Conservation (phyloP, 2,329 filamentous ascomycete species). For the Ophiostoma ulmi region DNA sequence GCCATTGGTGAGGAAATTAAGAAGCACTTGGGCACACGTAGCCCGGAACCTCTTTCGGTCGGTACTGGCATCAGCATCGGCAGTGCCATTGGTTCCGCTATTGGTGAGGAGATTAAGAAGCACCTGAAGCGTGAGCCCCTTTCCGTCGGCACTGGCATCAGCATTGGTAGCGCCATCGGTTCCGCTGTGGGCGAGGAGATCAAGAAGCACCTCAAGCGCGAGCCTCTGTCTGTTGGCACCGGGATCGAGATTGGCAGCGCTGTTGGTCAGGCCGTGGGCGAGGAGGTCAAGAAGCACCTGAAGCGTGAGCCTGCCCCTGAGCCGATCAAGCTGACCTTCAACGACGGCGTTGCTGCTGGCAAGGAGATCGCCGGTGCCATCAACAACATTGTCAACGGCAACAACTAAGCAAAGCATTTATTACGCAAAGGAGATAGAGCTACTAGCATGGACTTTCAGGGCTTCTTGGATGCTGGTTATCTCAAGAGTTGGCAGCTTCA, state of each 20-base stretch:
- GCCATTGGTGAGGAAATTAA: not conserved
- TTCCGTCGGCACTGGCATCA: not conserved
- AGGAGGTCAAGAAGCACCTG: not conserved
- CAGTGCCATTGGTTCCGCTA: not conserved
- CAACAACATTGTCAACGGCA: not conserved
- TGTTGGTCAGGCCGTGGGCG: not conserved
- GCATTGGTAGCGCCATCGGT: not conserved
- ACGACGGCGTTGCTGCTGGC: not conserved
- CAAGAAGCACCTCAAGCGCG: constrained; percentile 1
- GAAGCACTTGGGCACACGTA: not conserved
- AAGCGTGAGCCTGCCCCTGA: not conserved
- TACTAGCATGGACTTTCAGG: no score
- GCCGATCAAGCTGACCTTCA: not conserved
- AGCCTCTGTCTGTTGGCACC: not conserved
- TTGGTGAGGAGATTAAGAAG: not conserved
- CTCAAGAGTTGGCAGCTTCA: no score
- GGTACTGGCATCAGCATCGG: not conserved
- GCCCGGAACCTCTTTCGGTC: not conserved
- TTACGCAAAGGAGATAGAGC: not conserved
- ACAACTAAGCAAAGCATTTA: not conserved
- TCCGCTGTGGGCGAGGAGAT: not conserved
- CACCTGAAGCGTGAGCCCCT: constrained; percentile 1
- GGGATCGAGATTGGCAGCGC: not conserved
- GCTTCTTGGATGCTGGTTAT: no score
- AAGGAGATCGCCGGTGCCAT: not conserved